phyloP scores from a whole-genome alignment of 2,329 filamentous ascomycete species.

The Didymella glomerata region DNA sequence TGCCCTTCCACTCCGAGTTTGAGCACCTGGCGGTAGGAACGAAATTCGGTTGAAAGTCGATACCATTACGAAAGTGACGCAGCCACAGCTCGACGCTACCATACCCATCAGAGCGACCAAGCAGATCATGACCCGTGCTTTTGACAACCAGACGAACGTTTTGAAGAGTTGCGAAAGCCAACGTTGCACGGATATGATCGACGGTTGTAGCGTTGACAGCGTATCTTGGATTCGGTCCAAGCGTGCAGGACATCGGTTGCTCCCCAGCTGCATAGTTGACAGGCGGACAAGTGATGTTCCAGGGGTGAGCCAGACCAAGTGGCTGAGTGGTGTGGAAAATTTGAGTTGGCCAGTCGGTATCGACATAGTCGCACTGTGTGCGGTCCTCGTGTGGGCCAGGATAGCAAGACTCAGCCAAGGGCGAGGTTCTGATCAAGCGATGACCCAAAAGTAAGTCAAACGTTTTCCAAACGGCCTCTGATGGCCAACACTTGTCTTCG shows the following conservation, averaged over 20 bases:
- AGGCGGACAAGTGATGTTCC: constrained; percentile 9
- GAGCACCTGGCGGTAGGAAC: background rate
- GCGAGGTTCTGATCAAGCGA: constrained; percentile 3
- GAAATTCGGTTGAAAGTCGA: background rate
- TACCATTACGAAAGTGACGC: constrained; percentile 36
- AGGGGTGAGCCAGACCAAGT: constrained; percentile 1
- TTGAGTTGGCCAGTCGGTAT: constrained; percentile 2
- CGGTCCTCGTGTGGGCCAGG: background rate
- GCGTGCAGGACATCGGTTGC: background rate
- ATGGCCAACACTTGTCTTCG: constrained; percentile 3
- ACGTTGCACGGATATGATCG: constrained; percentile 1
- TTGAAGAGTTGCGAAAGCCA: background rate
- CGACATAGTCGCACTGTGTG: background rate
- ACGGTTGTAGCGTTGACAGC: background rate
- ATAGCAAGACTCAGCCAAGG: constrained; percentile 5
- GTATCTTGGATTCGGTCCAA: constrained; percentile 6
- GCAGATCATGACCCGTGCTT: constrained; percentile 38
- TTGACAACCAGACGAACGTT: constrained; percentile 41
- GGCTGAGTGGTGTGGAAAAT: background rate
- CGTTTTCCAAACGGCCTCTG: background rate
- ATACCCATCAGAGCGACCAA: constrained; percentile 32
- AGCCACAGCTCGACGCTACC: constrained; percentile 39
- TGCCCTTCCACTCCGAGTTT: background rate
- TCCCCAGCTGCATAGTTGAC: background rate
- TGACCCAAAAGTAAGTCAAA: background rate